Evolutionary conservation across 805 yeast species (phyloP).

Genomic region (Cyberlindnera petersonii): DNA sequence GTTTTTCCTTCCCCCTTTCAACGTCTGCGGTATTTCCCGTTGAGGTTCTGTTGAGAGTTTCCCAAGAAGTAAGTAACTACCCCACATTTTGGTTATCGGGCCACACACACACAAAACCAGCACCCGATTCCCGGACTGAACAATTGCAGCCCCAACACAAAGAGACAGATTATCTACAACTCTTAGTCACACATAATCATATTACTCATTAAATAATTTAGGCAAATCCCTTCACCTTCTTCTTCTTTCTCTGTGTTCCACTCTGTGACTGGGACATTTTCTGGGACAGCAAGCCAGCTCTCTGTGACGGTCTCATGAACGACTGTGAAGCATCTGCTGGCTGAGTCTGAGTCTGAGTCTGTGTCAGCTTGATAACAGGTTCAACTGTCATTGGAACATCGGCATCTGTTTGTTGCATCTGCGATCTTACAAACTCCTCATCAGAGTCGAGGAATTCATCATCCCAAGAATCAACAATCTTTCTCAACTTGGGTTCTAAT

Average conservation of each 20-base stretch:
- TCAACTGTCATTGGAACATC: conserved; percentile 1
- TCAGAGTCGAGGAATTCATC: conserved; percentile 14
- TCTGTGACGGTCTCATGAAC: conserved; percentile 5
- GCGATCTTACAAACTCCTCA: conserved; percentile 7
- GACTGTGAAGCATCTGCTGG: conserved; percentile 8
- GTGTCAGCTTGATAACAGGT: conserved; percentile 21
- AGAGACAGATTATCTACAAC: too few species aligned
- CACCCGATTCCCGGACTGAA: too few species aligned
- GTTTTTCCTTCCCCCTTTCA: too few species aligned
- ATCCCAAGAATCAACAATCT: conserved; percentile 21
- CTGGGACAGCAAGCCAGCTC: conserved; percentile 4
- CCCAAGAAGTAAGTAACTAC: too few species aligned
- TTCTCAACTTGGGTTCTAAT: neutral
- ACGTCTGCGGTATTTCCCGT: too few species aligned
- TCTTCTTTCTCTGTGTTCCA: conserved; percentile 13
- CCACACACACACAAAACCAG: too few species aligned
- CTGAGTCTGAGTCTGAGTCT: conserved; percentile 14
- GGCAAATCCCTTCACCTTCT: conserved; percentile 23
- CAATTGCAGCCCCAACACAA: too few species aligned
- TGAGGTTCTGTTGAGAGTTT: too few species aligned
- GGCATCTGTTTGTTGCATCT: conserved; percentile 2
- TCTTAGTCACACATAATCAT: too few species aligned
- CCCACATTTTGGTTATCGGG: too few species aligned
- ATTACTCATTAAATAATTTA: conserved; percentile 8
- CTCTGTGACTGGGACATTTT: conserved; percentile 5